Evolutionary conservation across 768 basidiomycete species (phyloP), one percentile per base, ranked within the genome.

Genomic region (Pilatotrama ljubarskyi): DNA sequence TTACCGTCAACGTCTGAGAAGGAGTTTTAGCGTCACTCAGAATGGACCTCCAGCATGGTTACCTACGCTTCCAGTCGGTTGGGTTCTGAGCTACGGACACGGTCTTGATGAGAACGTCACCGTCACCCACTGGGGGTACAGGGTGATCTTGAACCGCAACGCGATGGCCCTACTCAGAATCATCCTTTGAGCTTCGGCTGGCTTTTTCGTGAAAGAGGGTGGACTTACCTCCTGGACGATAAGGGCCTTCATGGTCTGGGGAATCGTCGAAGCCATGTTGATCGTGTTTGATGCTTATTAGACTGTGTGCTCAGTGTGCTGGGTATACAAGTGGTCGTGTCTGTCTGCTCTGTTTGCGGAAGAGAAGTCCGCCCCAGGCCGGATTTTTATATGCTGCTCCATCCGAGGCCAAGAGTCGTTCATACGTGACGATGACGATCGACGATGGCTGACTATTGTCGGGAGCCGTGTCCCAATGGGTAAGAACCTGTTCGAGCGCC

Each of bases 161-260:
- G 6, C 49, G 51, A n/a, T 58, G 51, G 6, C 57, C 61, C 61
- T 63, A 25, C 18, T 37, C 6, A 17, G 2, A 14, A 22, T 15
- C 9, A 3, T 6, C 5, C 7, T 13, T 6, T n/a, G 9, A 25
- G 14, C 15, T 13, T 29, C 8, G n/a, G n/a, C n/a, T n/a, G n/a
- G n/a, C n/a, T n/a, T n/a, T n/a, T n/a, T 22, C 9, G 38, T 5
- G 17, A 2, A 13, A 26, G 2, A 11, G 9, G 13, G 7, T 14
- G 5, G 7, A 11, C 51, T 26, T n/a, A 61, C 63, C 63, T 64
- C 63, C 43, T 65, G 44, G 20, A 65, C 36, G 20, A 69, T 24
- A 11, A 66, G 49, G 24, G 68, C 68, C 60, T 69, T 69, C 68
- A 69, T 69, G 13, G 62, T 69, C 47, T 52, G 49, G 9, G 68